Percentiles rank a stretch among this genome's conserved stretches.
phyloP scores from a whole-genome alignment of 805 yeast species.

The Candida peoriensis region DNA sequence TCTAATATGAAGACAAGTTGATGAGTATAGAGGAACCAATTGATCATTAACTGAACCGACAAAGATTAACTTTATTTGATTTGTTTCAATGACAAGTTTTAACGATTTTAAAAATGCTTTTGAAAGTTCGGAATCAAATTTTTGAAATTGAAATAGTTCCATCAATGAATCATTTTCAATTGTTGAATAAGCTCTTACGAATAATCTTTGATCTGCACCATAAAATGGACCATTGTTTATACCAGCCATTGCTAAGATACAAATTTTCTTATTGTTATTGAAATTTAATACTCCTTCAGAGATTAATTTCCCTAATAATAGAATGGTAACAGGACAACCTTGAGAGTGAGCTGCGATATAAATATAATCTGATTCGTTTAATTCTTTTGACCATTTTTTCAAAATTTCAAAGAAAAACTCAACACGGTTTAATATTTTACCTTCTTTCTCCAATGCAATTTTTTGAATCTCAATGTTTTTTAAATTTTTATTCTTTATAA shows the following conservation, averaged over 20 bases:
- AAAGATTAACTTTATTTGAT: slow-evolving; percentile 72
- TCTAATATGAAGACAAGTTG: slow-evolving; percentile 71
- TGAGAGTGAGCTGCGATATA: slow-evolving; percentile 94
- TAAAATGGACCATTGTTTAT: slow-evolving; percentile 90
- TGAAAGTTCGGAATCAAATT: slow-evolving; percentile 67
- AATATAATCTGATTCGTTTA: slow-evolving; percentile 72
- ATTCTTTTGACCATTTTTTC: slow-evolving; percentile 52
- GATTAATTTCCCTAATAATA: slow-evolving; percentile 67
- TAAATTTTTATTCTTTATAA: slow-evolving; percentile 42
- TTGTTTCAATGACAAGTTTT: slow-evolving; percentile 48
- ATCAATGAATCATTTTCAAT: slow-evolving; percentile 82
- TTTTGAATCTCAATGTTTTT: slow-evolving; percentile 61
- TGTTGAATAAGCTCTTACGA: slow-evolving; percentile 84
- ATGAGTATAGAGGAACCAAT: slow-evolving; percentile 86
- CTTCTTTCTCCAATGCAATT: slow-evolving; percentile 92
- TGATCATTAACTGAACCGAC: slow-evolving; percentile 93
- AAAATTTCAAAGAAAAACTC: slow-evolving; percentile 71
- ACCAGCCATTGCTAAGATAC: slow-evolving; percentile 92
- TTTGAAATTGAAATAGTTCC: slow-evolving; percentile 86
- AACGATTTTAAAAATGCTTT: slow-evolving; percentile 64
- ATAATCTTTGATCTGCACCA: slow-evolving; percentile 78
- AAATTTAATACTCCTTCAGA: slow-evolving; percentile 46
- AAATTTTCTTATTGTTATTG: slow-evolving; percentile 37
- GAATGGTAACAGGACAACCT: slow-evolving; percentile 88
- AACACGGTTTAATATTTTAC: slow-evolving; percentile 82